Evolutionary conservation across 2,329 filamentous ascomycete species (phyloP).

Genomic region (Ramularia endophylla): DNA sequence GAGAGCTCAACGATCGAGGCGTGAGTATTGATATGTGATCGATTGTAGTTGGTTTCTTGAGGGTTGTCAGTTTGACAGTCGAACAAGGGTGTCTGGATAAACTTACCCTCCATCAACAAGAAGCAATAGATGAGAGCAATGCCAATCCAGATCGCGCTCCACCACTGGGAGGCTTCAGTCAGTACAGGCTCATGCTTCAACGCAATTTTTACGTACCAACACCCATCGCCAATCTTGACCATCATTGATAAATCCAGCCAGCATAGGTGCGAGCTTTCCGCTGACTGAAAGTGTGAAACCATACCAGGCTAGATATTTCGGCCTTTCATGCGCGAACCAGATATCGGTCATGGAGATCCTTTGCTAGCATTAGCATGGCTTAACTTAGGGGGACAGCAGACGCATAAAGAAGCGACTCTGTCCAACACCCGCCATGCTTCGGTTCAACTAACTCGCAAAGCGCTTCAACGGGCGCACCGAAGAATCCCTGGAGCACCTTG

Average conservation of each 20-base stretch:
- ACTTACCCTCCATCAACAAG: constrained; percentile 49
- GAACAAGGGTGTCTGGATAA: background rate
- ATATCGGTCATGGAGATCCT: background rate
- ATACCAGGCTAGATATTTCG: constrained; percentile 28
- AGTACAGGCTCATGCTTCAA: too few species aligned
- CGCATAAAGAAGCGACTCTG: too few species aligned
- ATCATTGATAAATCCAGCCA: constrained; percentile 47
- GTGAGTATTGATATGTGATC: constrained; percentile 2
- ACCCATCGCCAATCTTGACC: constrained; percentile 46
- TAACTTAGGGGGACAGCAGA: too few species aligned
- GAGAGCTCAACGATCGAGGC: background rate
- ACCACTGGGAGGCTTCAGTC: constrained; percentile 29
- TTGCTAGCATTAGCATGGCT: background rate
- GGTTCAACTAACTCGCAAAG: constrained; percentile 31
- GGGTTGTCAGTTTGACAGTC: background rate
- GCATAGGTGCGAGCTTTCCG: constrained; percentile 34
- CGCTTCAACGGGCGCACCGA: constrained; percentile 45
- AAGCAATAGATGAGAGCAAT: constrained; percentile 49
- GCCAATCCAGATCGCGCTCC: constrained; percentile 49
- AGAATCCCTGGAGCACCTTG: constrained; percentile 44
- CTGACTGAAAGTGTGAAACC: constrained; percentile 23
- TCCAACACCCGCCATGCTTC: too few species aligned
- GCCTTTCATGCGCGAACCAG: constrained; percentile 27
- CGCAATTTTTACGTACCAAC: constrained; percentile 18
- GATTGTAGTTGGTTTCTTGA: constrained; percentile 49